A percentile compares a stretch with the other conserved stretches of the same genome.
These are phyloP conservation scores for Fraxinus floribunda DNA, from an alignment of 305 asterid genomes.

Conservation along the genomic window DNA sequence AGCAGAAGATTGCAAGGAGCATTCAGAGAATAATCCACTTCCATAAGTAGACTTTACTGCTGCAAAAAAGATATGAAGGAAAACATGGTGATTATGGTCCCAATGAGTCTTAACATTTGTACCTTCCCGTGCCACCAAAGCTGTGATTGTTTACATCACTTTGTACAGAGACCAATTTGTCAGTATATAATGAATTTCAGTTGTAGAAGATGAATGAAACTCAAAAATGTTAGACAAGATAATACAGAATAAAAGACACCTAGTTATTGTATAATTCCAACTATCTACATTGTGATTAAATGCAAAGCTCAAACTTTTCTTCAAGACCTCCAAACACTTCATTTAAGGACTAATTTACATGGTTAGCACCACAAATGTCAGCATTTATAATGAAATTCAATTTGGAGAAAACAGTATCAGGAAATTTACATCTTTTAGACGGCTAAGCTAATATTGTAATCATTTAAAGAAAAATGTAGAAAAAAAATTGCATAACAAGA, in stretches of 20 bases:
- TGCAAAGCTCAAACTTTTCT: background rate
- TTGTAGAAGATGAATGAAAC: background rate
- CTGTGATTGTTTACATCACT: background rate
- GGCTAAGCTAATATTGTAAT: background rate
- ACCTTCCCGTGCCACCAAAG: background rate
- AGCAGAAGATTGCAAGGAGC: background rate
- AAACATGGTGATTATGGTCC: background rate
- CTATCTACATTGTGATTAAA: background rate
- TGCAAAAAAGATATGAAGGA: background rate
- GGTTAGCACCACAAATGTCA: background rate
- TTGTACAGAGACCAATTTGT: background rate
- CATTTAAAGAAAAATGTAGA: background rate
- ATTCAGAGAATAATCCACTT: background rate
- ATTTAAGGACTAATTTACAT: background rate
- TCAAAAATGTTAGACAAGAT: background rate
- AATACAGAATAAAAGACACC: background rate
- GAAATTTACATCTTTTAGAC: background rate
- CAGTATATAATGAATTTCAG: background rate
- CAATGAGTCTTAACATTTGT: background rate
- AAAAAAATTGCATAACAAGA: background rate
- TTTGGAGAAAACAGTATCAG: background rate
- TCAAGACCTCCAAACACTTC: background rate
- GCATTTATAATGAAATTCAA: background rate
- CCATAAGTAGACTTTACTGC: background rate
- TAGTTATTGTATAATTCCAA: background rate